These are phyloP conservation scores for Psophocarpus tetragonolobus DNA, from an alignment of 306 rosid species.

Conservation along the genomic window DNA sequence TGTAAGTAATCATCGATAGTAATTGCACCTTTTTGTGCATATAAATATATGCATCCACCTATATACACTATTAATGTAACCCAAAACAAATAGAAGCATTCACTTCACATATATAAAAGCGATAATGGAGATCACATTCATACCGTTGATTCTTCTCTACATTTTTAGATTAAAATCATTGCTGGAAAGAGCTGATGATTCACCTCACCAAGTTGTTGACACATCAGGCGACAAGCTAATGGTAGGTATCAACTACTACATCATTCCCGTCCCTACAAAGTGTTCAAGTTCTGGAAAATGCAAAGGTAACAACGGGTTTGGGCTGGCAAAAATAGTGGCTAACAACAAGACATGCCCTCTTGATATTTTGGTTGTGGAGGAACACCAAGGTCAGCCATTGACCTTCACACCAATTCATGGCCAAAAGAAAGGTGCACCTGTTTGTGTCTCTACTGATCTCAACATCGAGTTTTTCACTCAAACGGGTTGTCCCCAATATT, in stretches of 20 bases:
- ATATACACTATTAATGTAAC: neutral
- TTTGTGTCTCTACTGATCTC: constrained; percentile 41
- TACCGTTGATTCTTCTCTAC: neutral
- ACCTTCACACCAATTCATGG: constrained; percentile 29
- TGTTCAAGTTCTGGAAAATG: neutral
- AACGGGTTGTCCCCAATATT: constrained; percentile 18
- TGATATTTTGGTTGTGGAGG: constrained; percentile 37
- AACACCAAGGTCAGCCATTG: constrained; percentile 34
- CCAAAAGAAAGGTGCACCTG: constrained; percentile 26
- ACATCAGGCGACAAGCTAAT: neutral
- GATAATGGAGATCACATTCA: neutral
- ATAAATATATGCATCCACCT: too few species aligned
- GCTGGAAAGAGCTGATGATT: neutral
- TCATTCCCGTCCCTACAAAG: constrained; percentile 30
- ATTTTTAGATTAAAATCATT: neutral
- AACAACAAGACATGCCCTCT: constrained; percentile 37
- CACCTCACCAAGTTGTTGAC: neutral
- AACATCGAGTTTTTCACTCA: constrained; percentile 43
- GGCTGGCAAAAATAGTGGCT: constrained; percentile 2
- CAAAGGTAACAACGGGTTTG: constrained; percentile 30
- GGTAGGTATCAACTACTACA: neutral
- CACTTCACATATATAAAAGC: neutral
- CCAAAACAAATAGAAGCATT: neutral
- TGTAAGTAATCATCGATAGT: too few species aligned
- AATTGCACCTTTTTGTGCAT: neutral